Base-by-base conservation (phyloP, 2,329 filamentous ascomycete genomes). In the Stagonosporopsis cucurbitacearum region DNA sequence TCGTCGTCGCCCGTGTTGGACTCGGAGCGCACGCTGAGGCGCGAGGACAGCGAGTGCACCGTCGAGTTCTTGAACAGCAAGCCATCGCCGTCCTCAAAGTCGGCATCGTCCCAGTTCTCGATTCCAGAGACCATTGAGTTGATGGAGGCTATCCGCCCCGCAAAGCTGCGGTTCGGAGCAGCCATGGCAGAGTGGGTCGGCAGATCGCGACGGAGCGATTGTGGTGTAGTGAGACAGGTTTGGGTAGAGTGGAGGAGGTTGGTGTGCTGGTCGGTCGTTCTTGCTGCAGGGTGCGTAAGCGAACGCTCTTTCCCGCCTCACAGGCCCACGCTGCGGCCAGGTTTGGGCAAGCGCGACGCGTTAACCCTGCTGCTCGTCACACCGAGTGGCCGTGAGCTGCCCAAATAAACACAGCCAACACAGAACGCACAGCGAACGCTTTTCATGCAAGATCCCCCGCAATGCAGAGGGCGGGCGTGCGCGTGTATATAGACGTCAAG, bases 11-110 rank as follows among this genome's bases (percentile, higher is more conserved):
- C 90, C 58, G 77, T 81, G 52, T 85, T 84, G 62, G 92, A 84
- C 70, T 96, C 93, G 50, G 91, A 96, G 66, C 89, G 89, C 66
- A 91, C 85, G 17, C 92, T 96, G 67, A 92, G 86, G 65, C 91
- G 89, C 55, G 91, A 96, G 1, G 93, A 96, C 52, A 89, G 86
- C 17, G 76, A 90, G 81, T 90, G 87, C 50, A 83, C 83, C 19
- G 89, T 88, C 68, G 91, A 88, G 75, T 90, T 87, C 66, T 90
- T 74, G 67, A 78, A 89, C 70, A 93, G 87, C 70, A 93, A 89
- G 86, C 90, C 78, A 58, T 80, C 72, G 59, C 51, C 53, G 56
- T 66, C 63, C 49, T 73, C 71, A 46, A 82, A 80, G 70, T 82
- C 80, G 65, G 68, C 73, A 64, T 82, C 79, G 73, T 82, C 80